Evolutionary conservation across 2,329 filamentous ascomycete genomes (phyloP).

Genomic region (Aspergillus sp.): DNA sequence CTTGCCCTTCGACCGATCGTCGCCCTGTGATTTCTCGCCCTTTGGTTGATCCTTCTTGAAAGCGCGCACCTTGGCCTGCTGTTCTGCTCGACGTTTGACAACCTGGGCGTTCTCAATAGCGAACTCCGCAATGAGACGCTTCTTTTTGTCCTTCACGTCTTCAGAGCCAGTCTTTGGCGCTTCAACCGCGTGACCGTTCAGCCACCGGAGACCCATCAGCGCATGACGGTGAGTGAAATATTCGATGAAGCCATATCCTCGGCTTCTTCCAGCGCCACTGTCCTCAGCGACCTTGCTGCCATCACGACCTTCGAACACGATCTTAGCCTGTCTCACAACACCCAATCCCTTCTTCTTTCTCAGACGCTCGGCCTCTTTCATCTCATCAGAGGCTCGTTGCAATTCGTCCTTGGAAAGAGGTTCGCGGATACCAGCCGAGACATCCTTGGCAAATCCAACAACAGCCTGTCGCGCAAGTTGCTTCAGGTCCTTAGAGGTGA

Average conservation of each 20-base stretch:
- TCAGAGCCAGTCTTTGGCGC: slow-evolving; percentile 28
- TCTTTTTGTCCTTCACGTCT: slow-evolving; percentile 67
- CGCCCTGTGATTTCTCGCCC: slow-evolving; percentile 8
- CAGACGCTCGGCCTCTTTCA: slow-evolving; percentile 73
- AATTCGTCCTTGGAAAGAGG: slow-evolving; percentile 89
- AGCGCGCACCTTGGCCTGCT: slow-evolving; percentile 27
- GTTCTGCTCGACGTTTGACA: slow-evolving; percentile 65
- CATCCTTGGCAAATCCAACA: slow-evolving; percentile 89
- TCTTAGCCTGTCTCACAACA: slow-evolving; percentile 87
- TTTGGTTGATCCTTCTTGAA: slow-evolving; percentile 12
- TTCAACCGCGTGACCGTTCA: slow-evolving; percentile 72
- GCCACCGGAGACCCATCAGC: slow-evolving; percentile 88
- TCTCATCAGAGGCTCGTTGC: slow-evolving; percentile 72
- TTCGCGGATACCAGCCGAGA: slow-evolving; percentile 71
- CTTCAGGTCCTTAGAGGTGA: slow-evolving; percentile 85
- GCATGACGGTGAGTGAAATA: slow-evolving; percentile 92
- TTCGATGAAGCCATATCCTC: slow-evolving; percentile 97
- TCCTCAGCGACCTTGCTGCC: slow-evolving; percentile 80
- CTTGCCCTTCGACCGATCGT: slow-evolving; percentile 11
- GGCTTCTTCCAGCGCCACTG: slow-evolving; percentile 74
- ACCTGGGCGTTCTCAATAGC: slow-evolving; percentile 98
- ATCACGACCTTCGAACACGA: slow-evolving; percentile 85
- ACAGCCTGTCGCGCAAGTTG: slow-evolving; percentile 86
- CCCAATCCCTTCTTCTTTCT: slow-evolving; percentile 81
- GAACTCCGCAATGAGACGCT: slow-evolving; percentile 91